Evolutionary conservation across 495 filamentous ascomycete genomes (phyloP).

Genomic region (Cercophora samala): DNA sequence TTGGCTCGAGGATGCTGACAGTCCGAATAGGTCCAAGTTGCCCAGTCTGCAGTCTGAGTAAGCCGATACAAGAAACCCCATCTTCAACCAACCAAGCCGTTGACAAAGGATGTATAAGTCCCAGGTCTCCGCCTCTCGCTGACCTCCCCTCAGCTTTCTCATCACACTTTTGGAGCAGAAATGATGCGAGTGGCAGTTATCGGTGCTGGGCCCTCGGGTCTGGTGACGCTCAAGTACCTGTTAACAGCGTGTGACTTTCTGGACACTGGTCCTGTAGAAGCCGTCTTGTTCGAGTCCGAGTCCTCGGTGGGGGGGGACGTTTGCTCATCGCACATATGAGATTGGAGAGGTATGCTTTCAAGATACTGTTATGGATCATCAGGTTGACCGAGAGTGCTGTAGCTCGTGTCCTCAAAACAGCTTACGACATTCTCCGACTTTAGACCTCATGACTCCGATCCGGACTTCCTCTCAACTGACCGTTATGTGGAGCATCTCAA

Average conservation of each 20-base stretch:
- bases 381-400: neutral
- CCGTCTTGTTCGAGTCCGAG: constrained; percentile 26
- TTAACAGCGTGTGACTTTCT: constrained; percentile 32
- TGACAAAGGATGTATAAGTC: too few species aligned
- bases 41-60: too few species aligned
- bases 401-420: constrained; percentile 43
- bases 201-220: constrained; percentile 45
- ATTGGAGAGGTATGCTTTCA: constrained; percentile 31
- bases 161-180: neutral
- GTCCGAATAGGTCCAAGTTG: neutral
- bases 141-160: too few species aligned
- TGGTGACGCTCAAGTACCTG: constrained; percentile 47
- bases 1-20: neutral
- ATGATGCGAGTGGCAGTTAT: constrained; percentile 39
- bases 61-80: too few species aligned
- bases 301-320: constrained; percentile 33
- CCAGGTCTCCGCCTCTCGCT: too few species aligned
- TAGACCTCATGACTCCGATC: constrained; percentile 25
- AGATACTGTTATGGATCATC: neutral
- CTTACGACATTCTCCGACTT: constrained; percentile 45
- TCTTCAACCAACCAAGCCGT: too few species aligned
- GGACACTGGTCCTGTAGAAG: constrained; percentile 36
- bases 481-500: constrained; percentile 39
- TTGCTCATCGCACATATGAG: constrained; percentile 36
- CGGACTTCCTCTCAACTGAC: constrained; percentile 37